Conservation (phyloP, 768 basidiomycete genomes). For the Trametes sanguinea region DNA sequence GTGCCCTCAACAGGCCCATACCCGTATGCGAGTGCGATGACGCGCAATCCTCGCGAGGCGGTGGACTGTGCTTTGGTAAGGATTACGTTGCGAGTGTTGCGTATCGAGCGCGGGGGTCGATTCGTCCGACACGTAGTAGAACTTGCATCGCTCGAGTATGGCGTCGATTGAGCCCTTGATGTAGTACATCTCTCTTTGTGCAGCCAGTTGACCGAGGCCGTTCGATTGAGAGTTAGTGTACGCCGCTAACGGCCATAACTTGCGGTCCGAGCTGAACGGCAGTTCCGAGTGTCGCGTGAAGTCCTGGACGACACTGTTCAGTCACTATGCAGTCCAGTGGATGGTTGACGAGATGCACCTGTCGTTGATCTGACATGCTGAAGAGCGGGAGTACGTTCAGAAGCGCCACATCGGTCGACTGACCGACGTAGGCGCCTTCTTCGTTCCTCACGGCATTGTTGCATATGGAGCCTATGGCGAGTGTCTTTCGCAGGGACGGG, state of each 20-base stretch:
- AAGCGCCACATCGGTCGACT: conserved; percentile 91
- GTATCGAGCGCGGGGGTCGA: conserved; percentile 81
- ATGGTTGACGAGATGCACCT: conserved; percentile 46
- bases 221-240: conserved; percentile 46
- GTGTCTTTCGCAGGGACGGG: conserved; percentile 68
- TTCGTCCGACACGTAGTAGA: conserved; percentile 88
- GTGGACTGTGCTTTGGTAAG: conserved; percentile 68
- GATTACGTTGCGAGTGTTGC: conserved; percentile 66
- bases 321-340: neutral
- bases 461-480: conserved; percentile 85
- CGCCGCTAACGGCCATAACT: conserved; percentile 91
- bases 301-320: conserved; percentile 40
- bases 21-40: conserved; percentile 92
- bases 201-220: conserved; percentile 30
- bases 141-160: conserved; percentile 82
- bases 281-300: conserved; percentile 77
- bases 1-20: conserved; percentile 55
- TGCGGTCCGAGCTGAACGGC: conserved; percentile 92
- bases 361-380: conserved; percentile 66
- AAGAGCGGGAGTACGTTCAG: conserved; percentile 76
- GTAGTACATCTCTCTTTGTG: conserved; percentile 76
- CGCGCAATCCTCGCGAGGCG: conserved; percentile 76
- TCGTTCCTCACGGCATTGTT: conserved; percentile 81
- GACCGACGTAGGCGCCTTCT: conserved; percentile 76
- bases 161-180: conserved; percentile 92